Base-by-base conservation (phyloP, 192 early-diverging fungal genomes). In the Entomortierella parvispora region DNA sequence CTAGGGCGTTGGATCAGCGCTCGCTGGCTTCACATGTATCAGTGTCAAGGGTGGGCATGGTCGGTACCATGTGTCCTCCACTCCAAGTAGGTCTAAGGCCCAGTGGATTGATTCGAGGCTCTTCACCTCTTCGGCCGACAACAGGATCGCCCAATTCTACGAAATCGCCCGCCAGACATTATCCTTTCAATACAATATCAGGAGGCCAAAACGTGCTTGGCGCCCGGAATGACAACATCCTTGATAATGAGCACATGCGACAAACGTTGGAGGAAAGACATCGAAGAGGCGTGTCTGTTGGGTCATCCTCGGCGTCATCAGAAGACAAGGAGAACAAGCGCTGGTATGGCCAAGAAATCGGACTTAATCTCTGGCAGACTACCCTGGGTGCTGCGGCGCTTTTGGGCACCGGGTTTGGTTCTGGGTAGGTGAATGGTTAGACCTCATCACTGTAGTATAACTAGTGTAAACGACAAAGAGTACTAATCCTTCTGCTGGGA, bases 21-120 rank as follows among this genome's bases (percentile, higher is more conserved):
- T 68, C 74, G 1, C 53, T 77, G 66, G 74, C 74, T 15, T 77
- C 74, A 45, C 74, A 77, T 64, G 74, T 77, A 8, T 77, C 74
- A 2, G 66, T 77, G 23, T 77, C 74, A 42, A 68, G 74, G 25
- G 42, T 77, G 14, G 74, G 74, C 37, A 77, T 77, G 65, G 58
- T 31, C 28, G 74, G 74, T 12, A 68, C 65, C 12, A 32, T 63
- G 8, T 68, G 53, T 23, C 65, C 74, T 20, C 74, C 74, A 15
- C 29, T 77, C 2, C 74, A 77, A 37, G 51, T 77, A 7, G 74
- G 74, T 20, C 61, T 77, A 15, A 58, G 61, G 4, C 33, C 74
- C 5, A 65, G 74, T 28, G 50, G 51, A 33, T 51, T 77, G n/a
- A 77, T 68, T 37, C 74, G 74, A 58, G 74, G 74, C 2, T 77